phyloP scores from a whole-genome alignment of 352 stramenopile genomes.

The Globisporangium mamillatum region DNA sequence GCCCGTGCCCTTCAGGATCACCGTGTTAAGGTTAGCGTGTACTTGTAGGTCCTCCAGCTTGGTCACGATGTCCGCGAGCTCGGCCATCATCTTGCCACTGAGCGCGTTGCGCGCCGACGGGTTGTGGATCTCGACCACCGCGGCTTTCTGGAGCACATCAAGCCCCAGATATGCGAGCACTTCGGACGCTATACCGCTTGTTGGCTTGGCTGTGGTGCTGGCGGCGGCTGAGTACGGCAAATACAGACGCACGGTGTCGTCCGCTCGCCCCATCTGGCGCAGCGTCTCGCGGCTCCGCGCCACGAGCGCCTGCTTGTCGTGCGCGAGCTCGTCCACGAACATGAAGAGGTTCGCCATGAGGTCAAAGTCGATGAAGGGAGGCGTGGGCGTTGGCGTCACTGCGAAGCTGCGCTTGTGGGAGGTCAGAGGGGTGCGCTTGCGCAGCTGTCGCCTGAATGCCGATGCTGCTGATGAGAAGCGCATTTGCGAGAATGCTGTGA shows the following conservation, averaged over 20 bases:
- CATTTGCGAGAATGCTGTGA: not conserved
- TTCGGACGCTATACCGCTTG: not conserved
- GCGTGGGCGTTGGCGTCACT: not conserved
- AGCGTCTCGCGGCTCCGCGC: slow-evolving; percentile 45
- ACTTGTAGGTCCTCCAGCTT: slow-evolving; percentile 54
- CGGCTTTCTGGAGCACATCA: slow-evolving; percentile 37
- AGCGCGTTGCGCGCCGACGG: slow-evolving; percentile 67
- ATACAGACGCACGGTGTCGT: slow-evolving; percentile 36
- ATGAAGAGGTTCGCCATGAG: slow-evolving; percentile 33
- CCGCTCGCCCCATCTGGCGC: slow-evolving; percentile 29
- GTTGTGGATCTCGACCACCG: slow-evolving; percentile 73
- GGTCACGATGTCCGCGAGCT: slow-evolving; percentile 69
- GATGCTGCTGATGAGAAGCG: not conserved
- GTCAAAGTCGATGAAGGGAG: slow-evolving; percentile 14
- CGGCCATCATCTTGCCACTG: slow-evolving; percentile 87
- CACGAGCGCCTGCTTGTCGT: slow-evolving; percentile 39
- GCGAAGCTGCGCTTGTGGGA: not conserved
- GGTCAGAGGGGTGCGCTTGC: not conserved
- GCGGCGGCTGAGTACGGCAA: slow-evolving; percentile 22
- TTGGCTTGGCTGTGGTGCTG: slow-evolving; percentile 7
- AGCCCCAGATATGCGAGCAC: slow-evolving; percentile 18
- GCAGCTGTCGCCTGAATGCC: not conserved
- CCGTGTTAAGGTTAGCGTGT: slow-evolving; percentile 51
- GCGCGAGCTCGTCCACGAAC: slow-evolving; percentile 44
- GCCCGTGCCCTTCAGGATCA: slow-evolving; percentile 51